These are phyloP conservation scores for Aegilops longissima DNA, from an alignment of 176 grass and related monocot genomes.

Conservation along the genomic window DNA sequence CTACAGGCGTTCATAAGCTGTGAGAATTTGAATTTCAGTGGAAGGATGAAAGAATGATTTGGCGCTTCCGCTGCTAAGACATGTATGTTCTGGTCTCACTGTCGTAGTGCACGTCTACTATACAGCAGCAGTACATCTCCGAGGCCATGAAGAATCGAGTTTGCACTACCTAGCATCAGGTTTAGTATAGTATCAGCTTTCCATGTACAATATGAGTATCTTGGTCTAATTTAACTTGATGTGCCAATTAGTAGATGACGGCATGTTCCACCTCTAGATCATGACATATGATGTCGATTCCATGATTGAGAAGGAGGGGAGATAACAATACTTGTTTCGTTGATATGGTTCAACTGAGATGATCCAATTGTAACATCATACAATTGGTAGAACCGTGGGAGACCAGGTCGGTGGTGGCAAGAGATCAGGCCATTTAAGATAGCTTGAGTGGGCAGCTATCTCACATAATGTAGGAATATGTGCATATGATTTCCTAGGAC, in stretches of 20 bases:
- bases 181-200: not conserved
- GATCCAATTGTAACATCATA: not conserved
- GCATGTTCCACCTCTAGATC: not conserved
- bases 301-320: not conserved
- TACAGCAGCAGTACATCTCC: not conserved
- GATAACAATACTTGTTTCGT: not conserved
- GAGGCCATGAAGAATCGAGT: not conserved
- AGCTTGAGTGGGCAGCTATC: not conserved
- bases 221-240: not conserved
- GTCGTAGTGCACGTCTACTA: not conserved
- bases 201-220: not conserved
- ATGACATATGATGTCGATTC: slow-evolving; percentile 1
- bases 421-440: not conserved
- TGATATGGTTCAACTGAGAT: not conserved
- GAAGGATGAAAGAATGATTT: slow-evolving; percentile 13
- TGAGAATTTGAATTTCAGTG: slow-evolving; percentile 13
- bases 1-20: not conserved
- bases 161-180: not conserved
- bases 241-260: not conserved
- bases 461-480: slow-evolving; percentile 6
- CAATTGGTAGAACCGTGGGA: not conserved
- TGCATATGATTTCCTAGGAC: slow-evolving; percentile 2
- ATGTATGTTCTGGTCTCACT: not conserved
- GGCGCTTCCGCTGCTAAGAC: not conserved
- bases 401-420: not conserved